Evolutionary conservation across 192 early-diverging fungal species (phyloP).

Genomic region (Phycomyces blakesleeanus): DNA sequence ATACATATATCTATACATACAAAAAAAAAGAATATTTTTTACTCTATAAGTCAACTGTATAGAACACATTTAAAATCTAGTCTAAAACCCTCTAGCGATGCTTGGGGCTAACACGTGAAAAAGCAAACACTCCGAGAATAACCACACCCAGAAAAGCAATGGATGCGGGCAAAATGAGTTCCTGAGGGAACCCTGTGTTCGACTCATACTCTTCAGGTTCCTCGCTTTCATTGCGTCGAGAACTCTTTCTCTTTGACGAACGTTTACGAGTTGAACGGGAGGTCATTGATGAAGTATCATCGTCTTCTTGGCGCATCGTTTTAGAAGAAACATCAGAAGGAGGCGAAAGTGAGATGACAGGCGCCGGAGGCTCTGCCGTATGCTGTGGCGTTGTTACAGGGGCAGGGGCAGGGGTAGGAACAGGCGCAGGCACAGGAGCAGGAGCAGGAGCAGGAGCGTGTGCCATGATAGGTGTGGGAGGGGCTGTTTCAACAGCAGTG

Average conservation of each 20-base stretch:
- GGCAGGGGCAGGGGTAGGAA: not conserved
- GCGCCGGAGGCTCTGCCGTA: not conserved
- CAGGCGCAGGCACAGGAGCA: not conserved
- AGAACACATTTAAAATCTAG: not conserved
- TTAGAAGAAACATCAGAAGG: not conserved
- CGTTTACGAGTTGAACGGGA: not conserved
- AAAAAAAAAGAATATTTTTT: too few relatives aligned
- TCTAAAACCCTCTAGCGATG: not conserved
- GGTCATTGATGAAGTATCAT: not conserved
- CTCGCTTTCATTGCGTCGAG: conserved; percentile 24
- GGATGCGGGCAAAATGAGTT: conserved; percentile 42
- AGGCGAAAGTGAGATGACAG: not conserved
- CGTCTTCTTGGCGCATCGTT: not conserved
- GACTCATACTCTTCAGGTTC: not conserved
- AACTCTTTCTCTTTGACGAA: conserved; percentile 1
- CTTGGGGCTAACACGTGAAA: conserved; percentile 11
- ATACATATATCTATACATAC: too few relatives aligned
- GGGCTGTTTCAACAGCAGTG: not conserved
- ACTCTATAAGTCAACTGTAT: too few relatives aligned
- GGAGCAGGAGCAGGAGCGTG: not conserved
- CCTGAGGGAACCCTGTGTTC: conserved; percentile 16
- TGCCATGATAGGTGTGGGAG: not conserved
- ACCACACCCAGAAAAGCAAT: conserved; percentile 37
- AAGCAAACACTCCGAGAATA: conserved; percentile 43
- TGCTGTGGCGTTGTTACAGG: not conserved